phyloP scores from a whole-genome alignment of 2,329 filamentous ascomycete species.

The Alternaria conjuncta region DNA sequence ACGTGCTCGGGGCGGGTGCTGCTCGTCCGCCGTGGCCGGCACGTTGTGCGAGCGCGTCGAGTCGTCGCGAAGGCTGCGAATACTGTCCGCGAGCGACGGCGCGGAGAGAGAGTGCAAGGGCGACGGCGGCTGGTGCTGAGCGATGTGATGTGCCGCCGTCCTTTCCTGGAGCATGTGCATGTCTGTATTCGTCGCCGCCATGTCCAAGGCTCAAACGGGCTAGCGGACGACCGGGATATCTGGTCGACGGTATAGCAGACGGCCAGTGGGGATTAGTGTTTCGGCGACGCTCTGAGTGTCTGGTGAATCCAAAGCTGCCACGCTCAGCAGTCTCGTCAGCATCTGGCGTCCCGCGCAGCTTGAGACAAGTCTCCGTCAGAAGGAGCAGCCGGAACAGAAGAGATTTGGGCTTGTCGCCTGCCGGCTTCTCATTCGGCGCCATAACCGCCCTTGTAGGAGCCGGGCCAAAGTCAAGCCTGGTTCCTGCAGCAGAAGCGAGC shows the following conservation, averaged over 20 bases:
- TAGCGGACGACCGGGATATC: conserved; percentile 32
- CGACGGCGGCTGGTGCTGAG: conserved; percentile 15
- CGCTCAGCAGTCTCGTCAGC: conserved; percentile 26
- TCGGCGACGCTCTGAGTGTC: conserved; percentile 9
- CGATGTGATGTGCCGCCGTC: conserved; percentile 10
- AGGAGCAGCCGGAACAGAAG: conserved; percentile 7
- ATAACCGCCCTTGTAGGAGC: conserved; percentile 18
- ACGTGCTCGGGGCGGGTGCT: conserved; percentile 14
- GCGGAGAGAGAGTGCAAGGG: conserved; percentile 13
- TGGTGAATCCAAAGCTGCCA: conserved; percentile 14
- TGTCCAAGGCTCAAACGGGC: conserved; percentile 37
- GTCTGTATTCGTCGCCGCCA: conserved; percentile 34
- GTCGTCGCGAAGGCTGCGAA: conserved; percentile 39
- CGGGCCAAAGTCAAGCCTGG: conserved; percentile 14
- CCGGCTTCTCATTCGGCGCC: conserved; percentile 18
- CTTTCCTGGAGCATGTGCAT: conserved; percentile 42
- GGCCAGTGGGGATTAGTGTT: conserved; percentile 18
- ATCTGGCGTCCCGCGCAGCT: conserved; percentile 13
- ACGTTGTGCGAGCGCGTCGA: conserved; percentile 29
- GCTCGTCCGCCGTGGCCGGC: conserved; percentile 26
- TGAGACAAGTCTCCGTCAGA: conserved; percentile 20
- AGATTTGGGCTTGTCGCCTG: conserved; percentile 9
- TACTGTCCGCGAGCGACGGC: conserved; percentile 40
- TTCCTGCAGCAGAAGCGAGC: conserved; percentile 26
- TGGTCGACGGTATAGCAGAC: conserved; percentile 11